Conservation (phyloP, 345 rosid genomes). For the Brassica cretica region DNA sequence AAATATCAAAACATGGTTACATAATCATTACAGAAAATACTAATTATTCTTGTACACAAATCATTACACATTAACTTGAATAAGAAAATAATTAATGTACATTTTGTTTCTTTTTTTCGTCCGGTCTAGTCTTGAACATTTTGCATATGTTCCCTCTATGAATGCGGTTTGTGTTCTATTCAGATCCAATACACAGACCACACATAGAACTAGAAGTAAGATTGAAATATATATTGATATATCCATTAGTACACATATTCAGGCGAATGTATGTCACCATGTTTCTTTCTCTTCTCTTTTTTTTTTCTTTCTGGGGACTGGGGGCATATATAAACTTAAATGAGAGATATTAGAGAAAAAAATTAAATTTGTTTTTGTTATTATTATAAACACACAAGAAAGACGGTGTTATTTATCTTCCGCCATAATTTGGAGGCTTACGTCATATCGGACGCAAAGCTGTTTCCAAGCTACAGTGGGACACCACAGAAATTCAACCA, state of each 20-base stretch:
- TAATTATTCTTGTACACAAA: no score
- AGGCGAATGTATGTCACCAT: neutral
- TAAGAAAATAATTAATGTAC: no score
- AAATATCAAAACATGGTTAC: no score
- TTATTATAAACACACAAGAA: neutral
- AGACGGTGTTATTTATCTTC: conserved; percentile 26
- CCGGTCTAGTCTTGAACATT: no score
- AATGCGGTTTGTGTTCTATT: neutral
- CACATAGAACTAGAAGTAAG: neutral
- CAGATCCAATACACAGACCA: neutral
- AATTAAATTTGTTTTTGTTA: neutral
- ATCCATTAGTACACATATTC: neutral
- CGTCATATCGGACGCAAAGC: conserved; percentile 36
- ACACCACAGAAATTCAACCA: neutral
- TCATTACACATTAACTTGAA: no score
- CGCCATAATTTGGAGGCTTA: conserved; percentile 24
- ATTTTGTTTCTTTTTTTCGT: no score
- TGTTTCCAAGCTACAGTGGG: conserved; percentile 29
- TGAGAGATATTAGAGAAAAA: neutral
- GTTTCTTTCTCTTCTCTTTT: neutral
- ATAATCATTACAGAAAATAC: no score
- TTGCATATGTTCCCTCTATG: no score
- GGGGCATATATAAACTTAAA: neutral
- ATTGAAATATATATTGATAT: neutral
- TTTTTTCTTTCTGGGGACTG: neutral